Percentiles rank a stretch among this genome's conserved stretches.
phyloP scores from a whole-genome alignment of 345 rosid genomes.

The Noccaea caerulescens region DNA sequence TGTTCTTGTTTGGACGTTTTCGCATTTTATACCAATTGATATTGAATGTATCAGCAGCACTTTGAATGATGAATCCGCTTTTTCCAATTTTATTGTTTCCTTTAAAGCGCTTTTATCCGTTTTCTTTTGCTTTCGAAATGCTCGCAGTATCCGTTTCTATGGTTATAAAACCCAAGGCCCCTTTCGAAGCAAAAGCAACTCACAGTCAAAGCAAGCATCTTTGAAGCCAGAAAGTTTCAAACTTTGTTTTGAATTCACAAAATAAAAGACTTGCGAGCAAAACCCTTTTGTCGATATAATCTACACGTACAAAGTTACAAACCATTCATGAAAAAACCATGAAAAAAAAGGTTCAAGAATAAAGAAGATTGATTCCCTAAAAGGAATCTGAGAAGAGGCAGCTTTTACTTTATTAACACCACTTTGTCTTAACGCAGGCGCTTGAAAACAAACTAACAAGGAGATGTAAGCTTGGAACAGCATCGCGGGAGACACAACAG shows the following conservation, averaged over 20 bases:
- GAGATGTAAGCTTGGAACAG: slow-evolving; percentile 31
- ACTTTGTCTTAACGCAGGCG: slow-evolving; percentile 36
- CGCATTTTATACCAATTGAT: slow-evolving; percentile 22
- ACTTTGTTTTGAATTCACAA: slow-evolving; percentile 42
- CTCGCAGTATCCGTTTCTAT: slow-evolving; percentile 21
- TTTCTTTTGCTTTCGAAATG: slow-evolving; percentile 40
- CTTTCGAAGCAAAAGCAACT: slow-evolving; percentile 28
- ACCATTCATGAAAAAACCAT: not conserved
- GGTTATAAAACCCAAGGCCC: slow-evolving; percentile 33
- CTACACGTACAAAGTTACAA: slow-evolving; percentile 34
- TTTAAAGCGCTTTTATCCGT: slow-evolving; percentile 2
- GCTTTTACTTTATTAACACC: slow-evolving; percentile 44
- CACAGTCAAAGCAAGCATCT: slow-evolving; percentile 42
- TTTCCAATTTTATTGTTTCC: slow-evolving; percentile 28
- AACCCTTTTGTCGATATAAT: slow-evolving; percentile 34
- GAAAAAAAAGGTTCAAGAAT: not conserved
- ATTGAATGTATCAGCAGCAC: slow-evolving; percentile 27
- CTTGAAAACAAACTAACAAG: slow-evolving; percentile 29
- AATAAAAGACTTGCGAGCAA: slow-evolving; percentile 26
- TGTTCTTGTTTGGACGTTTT: slow-evolving; percentile 44
- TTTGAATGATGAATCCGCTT: slow-evolving; percentile 37
- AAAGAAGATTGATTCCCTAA: slow-evolving; percentile 30
- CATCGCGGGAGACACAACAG: slow-evolving; percentile 40
- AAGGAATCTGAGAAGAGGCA: slow-evolving; percentile 32
- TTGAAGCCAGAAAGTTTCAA: slow-evolving; percentile 29